Base-by-base conservation (phyloP, 352 stramenopile genomes). In the Halophytophthora polymorphica region DNA sequence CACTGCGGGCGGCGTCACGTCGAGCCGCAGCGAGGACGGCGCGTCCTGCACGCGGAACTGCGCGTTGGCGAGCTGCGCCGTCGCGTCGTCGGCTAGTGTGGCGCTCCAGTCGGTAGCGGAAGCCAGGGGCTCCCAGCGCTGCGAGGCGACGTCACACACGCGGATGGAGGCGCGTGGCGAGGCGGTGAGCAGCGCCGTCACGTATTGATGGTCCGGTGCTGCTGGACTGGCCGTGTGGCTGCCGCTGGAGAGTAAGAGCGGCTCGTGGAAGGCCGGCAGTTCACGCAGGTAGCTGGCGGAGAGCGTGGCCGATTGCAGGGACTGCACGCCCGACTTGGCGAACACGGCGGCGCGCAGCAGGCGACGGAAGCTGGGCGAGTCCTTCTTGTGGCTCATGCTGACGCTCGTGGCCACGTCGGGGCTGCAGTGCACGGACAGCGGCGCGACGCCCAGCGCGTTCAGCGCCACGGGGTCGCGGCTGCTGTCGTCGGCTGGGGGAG, bases 21-120 rank as follows among this genome's bases (percentile, higher is more conserved):
- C 40, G 17, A 18, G 21, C 31, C 71, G 65, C 19, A 70, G 51
- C 1, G 64, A 43, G 33, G 73, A 77, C 10, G 41, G 52, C 8
- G 73, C 82, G 42, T 78, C 60, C 14, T 67, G 59, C 45, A 88
- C 19, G 21, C 64, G 66, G 44, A 88, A 87, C 23, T 81, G 58
- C 5, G 77, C 75, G 48, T 85, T 90, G 29, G 64, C 47, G 29
- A 80, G 53, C 8, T 56, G 14, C 6, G 29, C 18, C 19, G 18
- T 17, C 7, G 56, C 15, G 40, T 64, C 66, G 45, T 58, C 33
- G 38, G 58, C 40, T 19, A 69, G 42, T 35, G 46, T 53, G 22
- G 58, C 18, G 50, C 58, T 25, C 74, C 71, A 86, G 17, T 31
- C 43, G 13, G 55, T 35, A 10, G 66, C 19, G 10, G 67, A 73